Evolutionary conservation across 2,329 filamentous ascomycete species (phyloP), one percentile per base, ranked within the genome.

Genomic region (Colletotrichum orbiculare): DNA sequence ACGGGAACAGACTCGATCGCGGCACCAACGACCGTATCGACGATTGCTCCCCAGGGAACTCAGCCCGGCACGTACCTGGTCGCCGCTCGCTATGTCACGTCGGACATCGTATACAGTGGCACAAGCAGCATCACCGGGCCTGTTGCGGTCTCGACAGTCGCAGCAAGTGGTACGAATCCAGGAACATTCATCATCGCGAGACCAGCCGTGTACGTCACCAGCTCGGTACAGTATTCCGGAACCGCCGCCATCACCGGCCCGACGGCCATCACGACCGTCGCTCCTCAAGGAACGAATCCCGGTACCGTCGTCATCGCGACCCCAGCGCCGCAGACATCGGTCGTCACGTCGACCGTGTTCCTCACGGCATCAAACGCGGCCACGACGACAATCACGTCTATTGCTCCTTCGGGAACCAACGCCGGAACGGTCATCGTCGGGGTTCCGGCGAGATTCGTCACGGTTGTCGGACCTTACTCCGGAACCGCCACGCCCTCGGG

Each of bases 141-240:
- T 8, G n/a, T 43, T 2, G 35, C 59, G 5, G 15, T 66, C 7
- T 57, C 59, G 8, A 68, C 68, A 2, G 34, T 67, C 1, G 33
- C 25, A 1, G 63, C 63, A n/a, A 62, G 50, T 9, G 61, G 59
- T 3, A 64, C 65, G 15, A 38, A 11, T 2, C 67, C 65, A 0
- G 67, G 68, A 0, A 66, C 62, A 1, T 25, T 67, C 5, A 57
- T 69, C 15, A 54, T 68, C 0, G 55, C 61, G 2, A 34, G 50
- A 4, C 58, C 67, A 2, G 65, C 62, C 6, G 34, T 47, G 2
- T 69, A 57, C 42, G 54, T 66, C 3, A 69, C 67, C 0, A 52
- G 64, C 6, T 55, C 60, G 7, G 54, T 41, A 3, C n/a, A 41
- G 6, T 64, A 57, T 55, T 46, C 54, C 2, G 57, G 66, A 6